These are phyloP conservation scores for Microbotryum intermedium DNA, from an alignment of 1,284 basidiomycete species.

Conservation along the genomic window DNA sequence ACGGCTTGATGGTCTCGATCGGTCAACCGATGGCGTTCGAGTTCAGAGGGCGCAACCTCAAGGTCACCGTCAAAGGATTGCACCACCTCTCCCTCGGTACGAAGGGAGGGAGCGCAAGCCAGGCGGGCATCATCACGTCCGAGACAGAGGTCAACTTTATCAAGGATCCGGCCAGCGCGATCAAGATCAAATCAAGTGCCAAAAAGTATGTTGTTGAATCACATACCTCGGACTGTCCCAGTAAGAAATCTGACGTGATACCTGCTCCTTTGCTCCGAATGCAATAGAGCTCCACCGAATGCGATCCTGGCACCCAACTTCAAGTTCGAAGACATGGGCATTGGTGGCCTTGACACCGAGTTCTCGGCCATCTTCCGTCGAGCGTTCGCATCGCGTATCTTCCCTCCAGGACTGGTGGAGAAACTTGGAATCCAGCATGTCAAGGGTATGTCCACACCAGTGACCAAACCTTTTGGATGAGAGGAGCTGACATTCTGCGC, in stretches of 20 bases:
- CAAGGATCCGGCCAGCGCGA: slow-evolving; percentile 67
- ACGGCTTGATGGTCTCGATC: slow-evolving; percentile 48
- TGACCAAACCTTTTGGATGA: not conserved
- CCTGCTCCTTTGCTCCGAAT: not conserved
- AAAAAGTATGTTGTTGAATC: slow-evolving; percentile 54
- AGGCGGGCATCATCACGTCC: slow-evolving; percentile 75
- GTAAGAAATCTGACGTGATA: too few species aligned
- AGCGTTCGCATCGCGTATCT: slow-evolving; percentile 95
- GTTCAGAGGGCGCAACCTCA: slow-evolving; percentile 79
- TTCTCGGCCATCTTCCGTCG: slow-evolving; percentile 97
- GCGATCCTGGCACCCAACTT: slow-evolving; percentile 97
- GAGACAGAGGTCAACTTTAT: slow-evolving; percentile 83
- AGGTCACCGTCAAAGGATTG: slow-evolving; percentile 60
- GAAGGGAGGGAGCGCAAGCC: slow-evolving; percentile 40
- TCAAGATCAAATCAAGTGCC: slow-evolving; percentile 86
- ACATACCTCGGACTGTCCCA: not conserved
- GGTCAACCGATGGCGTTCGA: slow-evolving; percentile 79
- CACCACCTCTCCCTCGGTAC: slow-evolving; percentile 53
- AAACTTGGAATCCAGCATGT: slow-evolving; percentile 98
- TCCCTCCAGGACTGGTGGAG: slow-evolving; percentile 91
- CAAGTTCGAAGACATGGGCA: slow-evolving; percentile 99
- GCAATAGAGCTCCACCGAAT: slow-evolving; percentile 69
- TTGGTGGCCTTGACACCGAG: slow-evolving; percentile 92
- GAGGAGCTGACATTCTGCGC: not conserved
- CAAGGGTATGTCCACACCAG: slow-evolving; percentile 55